Evolutionary conservation across 768 basidiomycete species (phyloP).

Genomic region (Strobilomyces dryophilus): DNA sequence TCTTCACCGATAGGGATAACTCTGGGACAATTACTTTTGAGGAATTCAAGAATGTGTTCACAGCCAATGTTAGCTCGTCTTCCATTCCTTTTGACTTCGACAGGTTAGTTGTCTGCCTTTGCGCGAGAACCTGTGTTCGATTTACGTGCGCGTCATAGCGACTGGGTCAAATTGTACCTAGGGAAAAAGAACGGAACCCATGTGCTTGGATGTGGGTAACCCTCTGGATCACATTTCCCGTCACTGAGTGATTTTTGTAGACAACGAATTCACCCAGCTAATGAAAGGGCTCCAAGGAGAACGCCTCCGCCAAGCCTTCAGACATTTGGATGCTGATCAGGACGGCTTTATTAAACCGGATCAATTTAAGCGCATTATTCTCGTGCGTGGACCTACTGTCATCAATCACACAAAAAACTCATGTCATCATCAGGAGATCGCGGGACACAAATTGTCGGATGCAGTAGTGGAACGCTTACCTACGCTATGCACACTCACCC

Average conservation of each 20-base stretch:
- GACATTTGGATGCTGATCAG: constrained; percentile 81
- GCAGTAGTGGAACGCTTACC: constrained; percentile 89
- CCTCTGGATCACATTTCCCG: background rate
- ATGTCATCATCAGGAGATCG: constrained; percentile 65
- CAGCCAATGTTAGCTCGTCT: constrained; percentile 69
- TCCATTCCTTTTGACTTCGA: constrained; percentile 95
- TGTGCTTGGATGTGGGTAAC: constrained; percentile 80
- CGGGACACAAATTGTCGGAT: constrained; percentile 95
- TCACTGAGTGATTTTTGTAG: constrained; percentile 35
- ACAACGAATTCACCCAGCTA: constrained; percentile 95
- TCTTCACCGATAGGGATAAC: constrained; percentile 54
- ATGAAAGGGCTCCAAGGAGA: constrained; percentile 99
- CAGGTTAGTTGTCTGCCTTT: constrained; percentile 45
- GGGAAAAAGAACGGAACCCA: constrained; percentile 90
- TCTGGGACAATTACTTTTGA: constrained; percentile 92
- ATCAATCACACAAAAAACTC: background rate
- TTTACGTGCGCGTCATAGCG: constrained; percentile 40
- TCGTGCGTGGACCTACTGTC: constrained; percentile 48
- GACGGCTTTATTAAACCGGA: constrained; percentile 93
- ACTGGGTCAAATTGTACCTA: constrained; percentile 95
- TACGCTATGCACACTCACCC: constrained; percentile 84
- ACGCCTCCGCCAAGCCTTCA: constrained; percentile 93
- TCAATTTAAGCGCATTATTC: constrained; percentile 92
- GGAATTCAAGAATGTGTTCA: constrained; percentile 92
- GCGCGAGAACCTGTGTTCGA: background rate